These are phyloP conservation scores for Pseudoneurospora amorphoporcata DNA, from an alignment of 495 filamentous ascomycete species.

Conservation along the genomic window DNA sequence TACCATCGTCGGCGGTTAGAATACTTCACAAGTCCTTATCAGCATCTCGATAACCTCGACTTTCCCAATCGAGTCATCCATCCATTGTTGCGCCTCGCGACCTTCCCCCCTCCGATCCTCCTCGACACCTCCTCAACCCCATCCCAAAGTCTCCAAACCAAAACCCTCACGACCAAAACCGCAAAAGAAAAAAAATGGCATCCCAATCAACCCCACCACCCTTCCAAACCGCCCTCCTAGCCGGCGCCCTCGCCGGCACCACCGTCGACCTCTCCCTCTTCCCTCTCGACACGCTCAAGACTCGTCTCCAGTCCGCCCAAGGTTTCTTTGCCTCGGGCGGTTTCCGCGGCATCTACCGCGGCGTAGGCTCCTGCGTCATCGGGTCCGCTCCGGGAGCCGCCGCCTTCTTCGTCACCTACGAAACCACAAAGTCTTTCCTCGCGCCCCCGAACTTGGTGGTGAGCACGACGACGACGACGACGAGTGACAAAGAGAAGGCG, in stretches of 20 bases:
- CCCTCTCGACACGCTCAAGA: slow-evolving; percentile 88
- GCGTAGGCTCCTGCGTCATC: slow-evolving; percentile 60
- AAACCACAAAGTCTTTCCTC: slow-evolving; percentile 59
- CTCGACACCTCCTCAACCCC: neutral
- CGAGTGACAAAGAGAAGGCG: neutral
- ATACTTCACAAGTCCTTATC: neutral
- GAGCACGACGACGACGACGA: neutral
- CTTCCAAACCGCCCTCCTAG: slow-evolving; percentile 47
- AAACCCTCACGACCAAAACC: neutral
- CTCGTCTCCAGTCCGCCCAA: slow-evolving; percentile 76
- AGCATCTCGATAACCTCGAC: neutral
- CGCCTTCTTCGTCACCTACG: slow-evolving; percentile 97
- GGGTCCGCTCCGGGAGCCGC: slow-evolving; percentile 97
- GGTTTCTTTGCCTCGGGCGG: slow-evolving; percentile 71
- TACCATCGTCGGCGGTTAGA: too few species aligned
- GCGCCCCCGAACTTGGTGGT: slow-evolving; percentile 3
- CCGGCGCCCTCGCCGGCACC: slow-evolving; percentile 74
- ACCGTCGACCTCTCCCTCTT: slow-evolving; percentile 86
- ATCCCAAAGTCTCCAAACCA: neutral
- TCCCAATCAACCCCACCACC: slow-evolving; percentile 25
- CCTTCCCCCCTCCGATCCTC: neutral
- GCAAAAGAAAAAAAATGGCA: neutral
- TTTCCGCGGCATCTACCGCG: slow-evolving; percentile 62
- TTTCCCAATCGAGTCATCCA: neutral
- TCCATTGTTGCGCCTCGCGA: neutral